Evolutionary conservation across 306 rosid species (phyloP).

Genomic region (Pyrus betulifolia): DNA sequence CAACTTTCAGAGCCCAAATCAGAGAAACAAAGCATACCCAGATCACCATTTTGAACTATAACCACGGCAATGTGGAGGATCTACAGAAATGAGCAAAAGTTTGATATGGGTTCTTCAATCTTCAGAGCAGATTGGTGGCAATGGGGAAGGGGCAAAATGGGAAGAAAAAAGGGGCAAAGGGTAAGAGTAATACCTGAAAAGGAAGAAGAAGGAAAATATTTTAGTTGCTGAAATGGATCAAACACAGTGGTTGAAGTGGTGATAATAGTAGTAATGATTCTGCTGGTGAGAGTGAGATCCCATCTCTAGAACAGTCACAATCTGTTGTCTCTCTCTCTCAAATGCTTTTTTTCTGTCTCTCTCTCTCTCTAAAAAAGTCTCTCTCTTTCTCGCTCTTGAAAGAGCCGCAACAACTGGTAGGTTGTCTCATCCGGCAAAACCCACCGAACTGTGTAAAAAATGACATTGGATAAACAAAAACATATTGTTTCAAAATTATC

Average conservation of each 20-base stretch:
- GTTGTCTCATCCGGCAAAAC: conserved; percentile 72
- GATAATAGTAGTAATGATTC: conserved; percentile 21
- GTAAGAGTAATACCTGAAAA: conserved; percentile 34
- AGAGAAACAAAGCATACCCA: conserved; percentile 26
- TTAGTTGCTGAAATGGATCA: conserved; percentile 28
- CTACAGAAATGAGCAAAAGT: conserved; percentile 16
- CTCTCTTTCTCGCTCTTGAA: conserved; percentile 45
- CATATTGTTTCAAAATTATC: conserved; percentile 2
- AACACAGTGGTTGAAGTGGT: conserved; percentile 31
- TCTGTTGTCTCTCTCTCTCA: conserved; percentile 20
- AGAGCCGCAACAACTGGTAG: conserved; percentile 90
- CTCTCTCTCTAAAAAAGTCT: conserved; percentile 13
- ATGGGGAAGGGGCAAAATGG: conserved; percentile 4
- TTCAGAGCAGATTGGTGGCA: background rate
- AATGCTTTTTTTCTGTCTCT: conserved; percentile 18
- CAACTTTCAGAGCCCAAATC: conserved; percentile 13
- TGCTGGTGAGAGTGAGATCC: conserved; percentile 52
- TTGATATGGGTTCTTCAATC: background rate
- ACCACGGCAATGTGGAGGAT: conserved; percentile 43
- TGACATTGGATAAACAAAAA: conserved; percentile 3
- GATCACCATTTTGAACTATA: conserved; percentile 23
- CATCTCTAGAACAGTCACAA: conserved; percentile 45
- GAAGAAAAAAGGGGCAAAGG: background rate
- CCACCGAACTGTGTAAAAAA: conserved; percentile 66
- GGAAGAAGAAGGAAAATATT: conserved; percentile 2